These are phyloP conservation scores for Euphorbia celastroides DNA, from an alignment of 441 rosid genomes.

Conservation along the genomic window DNA sequence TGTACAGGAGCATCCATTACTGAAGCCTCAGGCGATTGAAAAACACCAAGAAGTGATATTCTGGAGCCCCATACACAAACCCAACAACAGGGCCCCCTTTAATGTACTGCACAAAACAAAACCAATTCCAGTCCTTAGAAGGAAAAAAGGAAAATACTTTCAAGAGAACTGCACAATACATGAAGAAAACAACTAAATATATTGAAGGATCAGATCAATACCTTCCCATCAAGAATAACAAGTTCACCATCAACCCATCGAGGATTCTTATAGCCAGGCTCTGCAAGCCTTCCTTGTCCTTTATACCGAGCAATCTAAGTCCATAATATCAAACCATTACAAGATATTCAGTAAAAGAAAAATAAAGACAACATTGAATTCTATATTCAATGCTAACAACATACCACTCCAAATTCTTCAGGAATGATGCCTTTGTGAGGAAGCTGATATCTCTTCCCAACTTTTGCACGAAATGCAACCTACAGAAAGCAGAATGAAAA, in stretches of 20 bases:
- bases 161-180: background rate
- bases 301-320: conserved; percentile 83
- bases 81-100: conserved; percentile 97
- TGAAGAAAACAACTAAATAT: background rate
- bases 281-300: conserved; percentile 97
- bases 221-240: conserved; percentile 97
- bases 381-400: conserved; percentile 14
- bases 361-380: conserved; percentile 1
- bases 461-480: conserved; percentile 97
- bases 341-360: conserved; percentile 12
- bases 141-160: background rate
- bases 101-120: conserved; percentile 50
- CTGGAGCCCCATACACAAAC: conserved; percentile 95
- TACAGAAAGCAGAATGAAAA: conserved; percentile 25
- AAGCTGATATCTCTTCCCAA: conserved; percentile 86
- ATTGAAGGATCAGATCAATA: conserved; percentile 13
- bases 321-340: conserved; percentile 13
- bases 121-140: background rate
- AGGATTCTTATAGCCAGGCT: conserved; percentile 79
- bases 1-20: conserved; percentile 38
- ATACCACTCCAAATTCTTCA: conserved; percentile 97
- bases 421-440: conserved; percentile 95
- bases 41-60: conserved; percentile 91
- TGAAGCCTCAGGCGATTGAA: conserved; percentile 83
- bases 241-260: conserved; percentile 99